Evolutionary conservation across 768 basidiomycete genomes (phyloP), one percentile per base, ranked within the genome.

Genomic region (Suillus subluteus): DNA sequence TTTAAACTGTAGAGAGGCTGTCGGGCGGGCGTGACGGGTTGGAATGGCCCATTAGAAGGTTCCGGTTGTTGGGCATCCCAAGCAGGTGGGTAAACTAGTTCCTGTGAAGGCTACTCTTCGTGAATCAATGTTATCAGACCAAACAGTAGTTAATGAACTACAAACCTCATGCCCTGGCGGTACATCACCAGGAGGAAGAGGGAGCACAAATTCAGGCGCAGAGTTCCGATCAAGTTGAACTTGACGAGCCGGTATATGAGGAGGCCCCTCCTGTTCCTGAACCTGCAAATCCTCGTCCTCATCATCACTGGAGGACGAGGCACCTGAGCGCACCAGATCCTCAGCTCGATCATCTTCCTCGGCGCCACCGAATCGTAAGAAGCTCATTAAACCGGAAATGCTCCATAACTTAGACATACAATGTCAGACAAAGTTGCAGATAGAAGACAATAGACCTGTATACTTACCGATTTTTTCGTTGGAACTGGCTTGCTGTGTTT

Each of bases 391-490:
- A 16, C 81, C 81, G 2, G 83, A 78, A 67, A 89, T 73, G 68
- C 82, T 83, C 88, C 88, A 90, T 26, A 75, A 71, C 81, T 84
- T 35, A 6, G 1, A 35, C 59, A 55, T 64, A 48, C 13, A 44
- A 41, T 46, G 69, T 75, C 58, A 75, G 26, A 18, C 16, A 18
- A 59, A 12, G 58, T 41, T 59, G 6, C 58, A 12, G 68, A 63
- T 61, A 15, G 23, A 61, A 50, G 30, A 63, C 64, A n/a, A 13
- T 35, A 6, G 46, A 48, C 12, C 9, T 8, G 50, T 46, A 32
- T 46, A 40, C 82, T 66, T 65, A 87, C 87, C 38, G 87, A 82
- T 83, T 87, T 85, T 79, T 83, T 79, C 38, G 69, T 65, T 75
- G 65, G 73, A 54, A 41, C 69, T 44, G 6, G 79, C 70, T 58